These are phyloP conservation scores for Nasturtium officinale DNA, from an alignment of 345 rosid species.

Conservation along the genomic window DNA sequence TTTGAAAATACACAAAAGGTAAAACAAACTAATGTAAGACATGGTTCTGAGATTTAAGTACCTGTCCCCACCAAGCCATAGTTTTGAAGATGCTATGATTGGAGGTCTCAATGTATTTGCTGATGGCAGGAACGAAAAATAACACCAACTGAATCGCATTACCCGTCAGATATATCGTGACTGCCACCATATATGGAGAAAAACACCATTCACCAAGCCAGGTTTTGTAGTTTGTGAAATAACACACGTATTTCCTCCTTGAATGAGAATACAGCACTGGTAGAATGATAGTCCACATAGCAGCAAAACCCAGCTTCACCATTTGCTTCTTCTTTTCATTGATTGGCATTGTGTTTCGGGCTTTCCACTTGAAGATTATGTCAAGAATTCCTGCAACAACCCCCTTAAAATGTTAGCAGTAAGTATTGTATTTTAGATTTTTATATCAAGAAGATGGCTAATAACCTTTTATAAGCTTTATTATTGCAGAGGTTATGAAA, in stretches of 20 bases:
- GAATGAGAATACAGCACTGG: slow-evolving; percentile 74
- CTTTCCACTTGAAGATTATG: slow-evolving; percentile 84
- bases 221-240: slow-evolving; percentile 58
- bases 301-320: slow-evolving; percentile 69
- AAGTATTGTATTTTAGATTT: slow-evolving; percentile 6
- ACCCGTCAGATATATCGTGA: slow-evolving; percentile 64
- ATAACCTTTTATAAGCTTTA: slow-evolving; percentile 77
- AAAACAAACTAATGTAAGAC: slow-evolving; percentile 20
- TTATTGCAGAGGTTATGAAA: slow-evolving; percentile 81
- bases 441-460: not conserved
- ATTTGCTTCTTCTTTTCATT: slow-evolving; percentile 64
- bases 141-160: slow-evolving; percentile 79
- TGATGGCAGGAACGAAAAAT: slow-evolving; percentile 79
- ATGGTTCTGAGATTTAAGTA: slow-evolving; percentile 36
- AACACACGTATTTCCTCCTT: slow-evolving; percentile 80
- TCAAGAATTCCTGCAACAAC: slow-evolving; percentile 73
- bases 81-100: slow-evolving; percentile 60
- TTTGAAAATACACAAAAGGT: slow-evolving; percentile 26
- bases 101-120: slow-evolving; percentile 83
- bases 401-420: slow-evolving; percentile 24
- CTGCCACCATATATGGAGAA: slow-evolving; percentile 86
- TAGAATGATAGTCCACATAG: slow-evolving; percentile 80
- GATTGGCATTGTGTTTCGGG: slow-evolving; percentile 62
- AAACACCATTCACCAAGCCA: slow-evolving; percentile 84
- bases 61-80: slow-evolving; percentile 86